These are phyloP conservation scores for Alternaria metachromatica DNA, from an alignment of 2,329 filamentous ascomycete species.

Conservation along the genomic window DNA sequence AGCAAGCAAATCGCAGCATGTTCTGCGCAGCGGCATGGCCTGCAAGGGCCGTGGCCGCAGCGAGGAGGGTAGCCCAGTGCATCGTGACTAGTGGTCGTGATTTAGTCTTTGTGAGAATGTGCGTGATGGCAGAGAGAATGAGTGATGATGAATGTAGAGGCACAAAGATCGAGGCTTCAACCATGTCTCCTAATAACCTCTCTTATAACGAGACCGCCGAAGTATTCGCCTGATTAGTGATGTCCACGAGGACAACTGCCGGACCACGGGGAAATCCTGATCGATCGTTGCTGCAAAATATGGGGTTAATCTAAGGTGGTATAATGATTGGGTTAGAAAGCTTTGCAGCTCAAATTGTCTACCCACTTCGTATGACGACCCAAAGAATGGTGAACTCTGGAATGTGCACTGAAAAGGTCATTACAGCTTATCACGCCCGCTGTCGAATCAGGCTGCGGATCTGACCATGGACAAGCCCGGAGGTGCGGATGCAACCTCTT, in stretches of 20 bases:
- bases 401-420: slow-evolving; percentile 10
- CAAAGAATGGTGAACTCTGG: slow-evolving; percentile 16
- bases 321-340: slow-evolving; percentile 34
- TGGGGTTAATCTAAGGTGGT: slow-evolving; percentile 38
- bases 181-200: slow-evolving; percentile 25
- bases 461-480: slow-evolving; percentile 4
- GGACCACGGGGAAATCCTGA: slow-evolving; percentile 29
- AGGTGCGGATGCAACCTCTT: slow-evolving; percentile 17
- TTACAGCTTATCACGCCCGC: slow-evolving; percentile 19
- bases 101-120: not conserved
- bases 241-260: slow-evolving; percentile 33
- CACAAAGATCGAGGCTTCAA: slow-evolving; percentile 9
- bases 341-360: slow-evolving; percentile 27
- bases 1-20: slow-evolving; percentile 46
- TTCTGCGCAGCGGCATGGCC: slow-evolving; percentile 35
- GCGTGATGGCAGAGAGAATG: not conserved
- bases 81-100: slow-evolving; percentile 22
- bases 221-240: not conserved
- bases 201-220: slow-evolving; percentile 38
- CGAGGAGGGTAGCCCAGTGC: slow-evolving; percentile 39
- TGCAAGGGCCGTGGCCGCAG: slow-evolving; percentile 27
- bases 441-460: slow-evolving; percentile 12
- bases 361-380: slow-evolving; percentile 22
- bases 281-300: slow-evolving; percentile 31
- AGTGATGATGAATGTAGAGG: slow-evolving; percentile 24